Evolutionary conservation across 352 stramenopile species (phyloP), one percentile per base, ranked within the genome.

Genomic region (Pythium folliculosum): DNA sequence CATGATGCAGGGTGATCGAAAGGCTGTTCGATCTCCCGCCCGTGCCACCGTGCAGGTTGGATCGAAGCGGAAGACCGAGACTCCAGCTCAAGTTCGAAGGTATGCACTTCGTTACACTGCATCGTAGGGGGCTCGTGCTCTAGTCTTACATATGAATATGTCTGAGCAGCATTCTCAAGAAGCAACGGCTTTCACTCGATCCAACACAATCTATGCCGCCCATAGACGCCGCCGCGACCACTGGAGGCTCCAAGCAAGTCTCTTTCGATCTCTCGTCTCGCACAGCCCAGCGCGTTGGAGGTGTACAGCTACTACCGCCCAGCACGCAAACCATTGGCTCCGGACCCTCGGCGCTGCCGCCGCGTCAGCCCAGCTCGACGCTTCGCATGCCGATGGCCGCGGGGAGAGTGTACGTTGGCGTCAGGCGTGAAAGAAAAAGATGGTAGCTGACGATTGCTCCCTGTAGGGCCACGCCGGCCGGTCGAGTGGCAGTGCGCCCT

Each of bases 111-210:
- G 1, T 62, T 59, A 13, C 27, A 27, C 37, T 25, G 56, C 5
- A 32, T 32, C 27, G 27, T 32, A 32, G 5, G 27, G 27, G 27
- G 27, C 27, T 32, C 27, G 5, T 32, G 27, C 27, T 48, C 43
- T 19, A 22, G 3, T 1, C 43, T 53, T 7, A 51, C 43, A 30
- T 22, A 13, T 22, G 12, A 14, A 21, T 52, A 21, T 63, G 21
- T 27, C 21, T 8, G 5, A 16, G 5, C 44, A 92, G 84, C 66
- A 92, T 92, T 55, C 73, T 92, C 2, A 92, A 92, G 67, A 91
- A 90, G 63, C 79, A 79, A 55, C 70, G 78, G 7, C 37, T 76
- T 0, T 72, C 65, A 54, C 45, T 72, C 9, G 65, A 72, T 40
- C 64, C 61, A 16, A 1, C 48, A 1, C 14, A 70, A 43, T 22